Conservation (phyloP, 441 rosid species). For the Populus hybrid region DNA sequence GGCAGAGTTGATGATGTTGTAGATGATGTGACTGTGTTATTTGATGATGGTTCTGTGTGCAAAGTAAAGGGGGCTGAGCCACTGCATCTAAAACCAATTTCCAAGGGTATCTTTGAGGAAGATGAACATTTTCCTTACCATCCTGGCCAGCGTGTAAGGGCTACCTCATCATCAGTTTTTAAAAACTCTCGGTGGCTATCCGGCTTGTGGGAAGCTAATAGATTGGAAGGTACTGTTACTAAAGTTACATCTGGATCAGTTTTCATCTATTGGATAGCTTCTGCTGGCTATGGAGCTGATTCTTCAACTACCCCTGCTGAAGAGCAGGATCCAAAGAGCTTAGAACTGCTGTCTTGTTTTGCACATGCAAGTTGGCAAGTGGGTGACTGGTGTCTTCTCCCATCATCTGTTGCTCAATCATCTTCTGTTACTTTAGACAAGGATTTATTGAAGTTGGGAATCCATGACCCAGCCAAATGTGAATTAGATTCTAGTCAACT, state of each 20-base stretch:
- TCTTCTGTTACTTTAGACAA: conserved; percentile 46
- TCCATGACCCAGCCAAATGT: conserved; percentile 43
- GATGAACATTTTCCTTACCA: conserved; percentile 78
- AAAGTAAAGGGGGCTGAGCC: conserved; percentile 84
- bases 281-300: conserved; percentile 88
- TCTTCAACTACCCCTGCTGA: conserved; percentile 84
- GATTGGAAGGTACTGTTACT: conserved; percentile 90
- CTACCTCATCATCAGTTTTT: conserved; percentile 76
- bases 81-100: conserved; percentile 58
- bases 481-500: conserved; percentile 34
- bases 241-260: conserved; percentile 82
- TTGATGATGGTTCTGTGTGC: conserved; percentile 95
- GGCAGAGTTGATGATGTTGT: conserved; percentile 91
- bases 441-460: conserved; percentile 48
- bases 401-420: conserved; percentile 38
- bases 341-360: conserved; percentile 81
- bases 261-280: conserved; percentile 93
- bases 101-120: conserved; percentile 75
- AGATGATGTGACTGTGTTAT: conserved; percentile 88
- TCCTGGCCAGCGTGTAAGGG: conserved; percentile 96
- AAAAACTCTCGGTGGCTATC: conserved; percentile 78
- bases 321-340: conserved; percentile 83
- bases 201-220: conserved; percentile 84
- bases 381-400: conserved; percentile 90
- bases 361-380: conserved; percentile 95